phyloP scores from a whole-genome alignment of 2,329 filamentous ascomycete genomes.

The Ilyonectria destructans region DNA sequence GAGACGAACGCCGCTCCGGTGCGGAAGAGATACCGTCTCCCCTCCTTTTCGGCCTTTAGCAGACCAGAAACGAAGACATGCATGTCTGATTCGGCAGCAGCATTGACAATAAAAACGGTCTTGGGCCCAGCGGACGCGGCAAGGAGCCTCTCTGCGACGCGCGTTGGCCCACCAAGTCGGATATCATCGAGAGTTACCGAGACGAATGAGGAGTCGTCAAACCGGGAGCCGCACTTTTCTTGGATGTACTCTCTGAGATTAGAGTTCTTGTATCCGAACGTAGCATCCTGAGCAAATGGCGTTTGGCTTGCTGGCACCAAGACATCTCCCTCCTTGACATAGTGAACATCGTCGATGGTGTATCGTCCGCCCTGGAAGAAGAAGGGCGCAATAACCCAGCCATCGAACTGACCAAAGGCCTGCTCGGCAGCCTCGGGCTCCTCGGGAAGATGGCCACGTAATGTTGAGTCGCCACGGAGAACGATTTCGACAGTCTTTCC shows the following conservation, averaged over 20 bases:
- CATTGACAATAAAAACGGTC: constrained; percentile 68
- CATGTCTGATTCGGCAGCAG: constrained; percentile 69
- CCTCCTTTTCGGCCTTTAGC: constrained; percentile 53
- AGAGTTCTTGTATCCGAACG: constrained; percentile 71
- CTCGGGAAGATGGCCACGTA: constrained; percentile 71
- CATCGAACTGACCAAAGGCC: constrained; percentile 66
- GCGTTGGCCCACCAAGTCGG: constrained; percentile 48
- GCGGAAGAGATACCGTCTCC: constrained; percentile 56
- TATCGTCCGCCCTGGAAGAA: constrained; percentile 72
- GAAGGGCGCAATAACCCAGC: constrained; percentile 71
- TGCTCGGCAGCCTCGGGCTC: constrained; percentile 68
- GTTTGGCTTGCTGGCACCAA: constrained; percentile 63
- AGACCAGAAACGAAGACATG: constrained; percentile 68
- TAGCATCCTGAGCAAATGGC: constrained; percentile 71
- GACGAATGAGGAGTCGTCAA: constrained; percentile 45
- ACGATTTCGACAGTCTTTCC: constrained; percentile 67
- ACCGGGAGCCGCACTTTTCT: constrained; percentile 64
- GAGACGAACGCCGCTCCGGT: constrained; percentile 60
- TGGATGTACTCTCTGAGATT: constrained; percentile 63
- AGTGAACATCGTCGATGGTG: constrained; percentile 72
- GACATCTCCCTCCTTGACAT: constrained; percentile 66
- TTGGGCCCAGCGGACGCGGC: constrained; percentile 54
- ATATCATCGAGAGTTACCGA: constrained; percentile 53
- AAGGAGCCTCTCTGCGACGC: constrained; percentile 47
- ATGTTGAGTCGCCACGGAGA: constrained; percentile 70